Evolutionary conservation across 768 basidiomycete genomes (phyloP).

Genomic region (Mycena latifolia): DNA sequence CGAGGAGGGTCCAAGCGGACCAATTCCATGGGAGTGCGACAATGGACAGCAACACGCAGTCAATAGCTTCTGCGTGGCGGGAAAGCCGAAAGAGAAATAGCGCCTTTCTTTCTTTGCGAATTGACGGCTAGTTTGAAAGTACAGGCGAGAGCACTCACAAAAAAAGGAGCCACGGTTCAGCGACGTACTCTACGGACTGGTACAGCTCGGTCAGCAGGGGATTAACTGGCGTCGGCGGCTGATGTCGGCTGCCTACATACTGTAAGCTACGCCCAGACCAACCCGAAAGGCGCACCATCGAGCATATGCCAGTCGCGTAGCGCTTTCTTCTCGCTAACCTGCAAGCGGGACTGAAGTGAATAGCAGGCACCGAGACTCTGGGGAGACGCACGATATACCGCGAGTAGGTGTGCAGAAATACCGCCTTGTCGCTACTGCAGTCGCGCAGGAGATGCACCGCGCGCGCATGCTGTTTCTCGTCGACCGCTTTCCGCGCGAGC

Average conservation of each 20-base stretch:
- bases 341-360: not conserved
- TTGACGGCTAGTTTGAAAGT: conserved; percentile 1
- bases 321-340: conserved; percentile 57
- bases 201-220: conserved; percentile 58
- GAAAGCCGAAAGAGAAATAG: conserved; percentile 71
- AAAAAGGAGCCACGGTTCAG: conserved; percentile 76
- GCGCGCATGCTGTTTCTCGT: conserved; percentile 71
- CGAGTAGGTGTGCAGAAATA: conserved; percentile 32
- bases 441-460: conserved; percentile 62
- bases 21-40: conserved; percentile 77
- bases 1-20: conserved; percentile 75
- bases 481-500: conserved; percentile 66
- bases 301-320: conserved; percentile 74
- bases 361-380: not conserved
- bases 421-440: conserved; percentile 57
- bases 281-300: conserved; percentile 52
- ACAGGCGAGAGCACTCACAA: conserved; percentile 57
- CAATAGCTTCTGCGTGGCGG: conserved; percentile 72
- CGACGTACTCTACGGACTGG: conserved; percentile 55
- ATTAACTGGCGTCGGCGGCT: conserved; percentile 65
- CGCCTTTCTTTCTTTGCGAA: conserved; percentile 61
- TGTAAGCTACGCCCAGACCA: not conserved
- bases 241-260: conserved; percentile 57
- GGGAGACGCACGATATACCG: conserved; percentile 29
- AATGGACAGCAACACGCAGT: conserved; percentile 68